Conservation (phyloP, 1,139 yeast genomes). For the Komagataea norvegica region DNA sequence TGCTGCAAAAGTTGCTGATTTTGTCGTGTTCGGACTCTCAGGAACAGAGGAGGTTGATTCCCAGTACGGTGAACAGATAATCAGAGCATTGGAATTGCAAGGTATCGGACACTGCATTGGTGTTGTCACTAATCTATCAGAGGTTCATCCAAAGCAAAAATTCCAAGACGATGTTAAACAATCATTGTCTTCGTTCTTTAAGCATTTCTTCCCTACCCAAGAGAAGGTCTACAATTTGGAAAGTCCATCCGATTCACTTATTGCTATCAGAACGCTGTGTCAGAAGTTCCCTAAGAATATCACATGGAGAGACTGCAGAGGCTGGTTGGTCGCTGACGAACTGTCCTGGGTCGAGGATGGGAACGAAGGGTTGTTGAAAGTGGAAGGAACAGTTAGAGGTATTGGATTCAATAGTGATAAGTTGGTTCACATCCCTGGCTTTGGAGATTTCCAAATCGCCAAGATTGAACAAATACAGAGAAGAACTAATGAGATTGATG, state of each 20-base stretch:
- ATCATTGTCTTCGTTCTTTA: conserved; percentile 77
- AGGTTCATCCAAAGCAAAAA: conserved; percentile 65
- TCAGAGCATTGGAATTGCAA: conserved; percentile 85
- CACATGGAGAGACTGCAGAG: conserved; percentile 88
- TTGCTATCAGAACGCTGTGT: conserved; percentile 69
- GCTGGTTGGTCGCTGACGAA: conserved; percentile 75
- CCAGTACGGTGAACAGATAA: conserved; percentile 78
- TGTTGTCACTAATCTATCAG: conserved; percentile 67
- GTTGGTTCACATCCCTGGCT: conserved; percentile 79
- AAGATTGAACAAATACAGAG: conserved; percentile 49
- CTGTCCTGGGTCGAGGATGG: conserved; percentile 43
- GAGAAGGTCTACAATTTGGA: conserved; percentile 77
- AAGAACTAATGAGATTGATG: conserved; percentile 21
- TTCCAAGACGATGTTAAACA: conserved; percentile 73
- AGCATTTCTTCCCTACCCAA: conserved; percentile 85
- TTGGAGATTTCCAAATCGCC: conserved; percentile 82
- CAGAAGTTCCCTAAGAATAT: conserved; percentile 84
- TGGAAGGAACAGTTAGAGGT: conserved; percentile 87
- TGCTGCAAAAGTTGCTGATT: conserved; percentile 85
- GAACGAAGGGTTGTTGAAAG: conserved; percentile 41
- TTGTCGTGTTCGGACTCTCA: conserved; percentile 79
- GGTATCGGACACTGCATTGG: conserved; percentile 86
- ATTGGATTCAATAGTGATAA: conserved; percentile 73
- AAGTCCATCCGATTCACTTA: conserved; percentile 58
- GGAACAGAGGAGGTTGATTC: conserved; percentile 79